Evolutionary conservation across 768 basidiomycete species (phyloP).

Genomic region (Mycena kentingensis): DNA sequence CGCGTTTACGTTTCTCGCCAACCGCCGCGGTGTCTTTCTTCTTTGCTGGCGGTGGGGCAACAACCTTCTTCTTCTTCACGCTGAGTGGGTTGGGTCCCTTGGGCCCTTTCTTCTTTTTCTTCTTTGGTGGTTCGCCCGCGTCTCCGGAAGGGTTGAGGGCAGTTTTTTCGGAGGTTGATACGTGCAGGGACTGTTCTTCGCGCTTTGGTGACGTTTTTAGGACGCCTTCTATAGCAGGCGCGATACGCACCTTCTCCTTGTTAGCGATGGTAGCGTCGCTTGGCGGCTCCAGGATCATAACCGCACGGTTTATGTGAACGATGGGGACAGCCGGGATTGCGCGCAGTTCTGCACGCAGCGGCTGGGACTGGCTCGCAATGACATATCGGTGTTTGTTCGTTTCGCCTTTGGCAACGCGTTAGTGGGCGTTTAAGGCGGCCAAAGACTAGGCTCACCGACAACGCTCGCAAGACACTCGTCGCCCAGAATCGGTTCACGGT

Average conservation of each 20-base stretch:
- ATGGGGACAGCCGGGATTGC: slow-evolving; percentile 83
- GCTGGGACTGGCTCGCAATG: slow-evolving; percentile 78
- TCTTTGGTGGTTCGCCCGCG: slow-evolving; percentile 39
- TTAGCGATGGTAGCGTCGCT: slow-evolving; percentile 71
- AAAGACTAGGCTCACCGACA: slow-evolving; percentile 57
- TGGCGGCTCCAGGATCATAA: slow-evolving; percentile 91
- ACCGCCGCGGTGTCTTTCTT: slow-evolving; percentile 7
- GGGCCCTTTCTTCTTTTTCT: slow-evolving; percentile 65
- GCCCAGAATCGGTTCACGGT: slow-evolving; percentile 81
- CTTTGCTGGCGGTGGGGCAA: slow-evolving; percentile 14
- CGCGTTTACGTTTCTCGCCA: slow-evolving; percentile 20
- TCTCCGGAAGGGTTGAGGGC: slow-evolving; percentile 41
- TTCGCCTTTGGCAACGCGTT: slow-evolving; percentile 49
- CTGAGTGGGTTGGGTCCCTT: slow-evolving; percentile 93
- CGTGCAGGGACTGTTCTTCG: slow-evolving; percentile 62
- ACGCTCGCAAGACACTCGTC: slow-evolving; percentile 83
- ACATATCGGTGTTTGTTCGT: slow-evolving; percentile 93
- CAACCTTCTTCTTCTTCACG: slow-evolving; percentile 78
- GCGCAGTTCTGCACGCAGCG: slow-evolving; percentile 70
- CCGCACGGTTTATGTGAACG: slow-evolving; percentile 87
- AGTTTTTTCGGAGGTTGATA: slow-evolving; percentile 48
- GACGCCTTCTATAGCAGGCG: neutral
- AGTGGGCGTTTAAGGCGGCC: neutral
- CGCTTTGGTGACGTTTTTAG: slow-evolving; percentile 41
- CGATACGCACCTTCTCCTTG: slow-evolving; percentile 52